Base-by-base conservation (phyloP, 306 rosid genomes). In the Herpetospermum pedunculosum region DNA sequence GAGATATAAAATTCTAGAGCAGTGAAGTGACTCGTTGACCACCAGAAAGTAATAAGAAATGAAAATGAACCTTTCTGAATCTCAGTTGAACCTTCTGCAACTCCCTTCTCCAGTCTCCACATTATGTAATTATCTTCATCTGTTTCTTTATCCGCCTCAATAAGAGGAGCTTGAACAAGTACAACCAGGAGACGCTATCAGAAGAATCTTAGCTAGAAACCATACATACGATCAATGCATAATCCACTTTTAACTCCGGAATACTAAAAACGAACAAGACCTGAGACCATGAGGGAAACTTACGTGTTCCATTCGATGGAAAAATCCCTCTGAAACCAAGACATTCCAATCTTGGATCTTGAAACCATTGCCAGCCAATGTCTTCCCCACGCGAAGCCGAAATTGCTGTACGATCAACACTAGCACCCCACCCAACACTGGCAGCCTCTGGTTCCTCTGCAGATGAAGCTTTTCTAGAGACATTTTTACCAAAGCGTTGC, bases 271-370 rank as follows among this genome's bases (percentile, higher is more conserved):
- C n/a, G 10, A 48, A 64, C 32, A 3, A 19, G 41, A 44, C 1
- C 12, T 50, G 12, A 23, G 52, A 58, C n/a, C 38, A 14, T 4
- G 28, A 29, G 44, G 46, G 59, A 78, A 76, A 81, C 97, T 83
- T 85, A 89, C 98, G 96, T 21, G 78, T 80, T 47, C 74, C 77
- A 54, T 85, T 81, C 13, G 96, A 81, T 28, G 96, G 96, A 81
- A 94, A 94, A 78, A 94, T 86, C 70, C 98, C 97, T 59, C 98
- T 86, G 83, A 87, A 89, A 84, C 97, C 97, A 58, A 94, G 97
- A 79, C 84, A 81, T 69, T 81, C 82, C 78, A 89, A 81, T 72
- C 97, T 87, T 62, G 98, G 97, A 81, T 94, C 98, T 81, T 83
- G 84, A 75, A 89, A 94, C 97, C 97, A 94, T 57, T 89, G 96